Base-by-base conservation (phyloP, 2,329 filamentous ascomycete genomes). In the Lachnellula subtilissima region DNA sequence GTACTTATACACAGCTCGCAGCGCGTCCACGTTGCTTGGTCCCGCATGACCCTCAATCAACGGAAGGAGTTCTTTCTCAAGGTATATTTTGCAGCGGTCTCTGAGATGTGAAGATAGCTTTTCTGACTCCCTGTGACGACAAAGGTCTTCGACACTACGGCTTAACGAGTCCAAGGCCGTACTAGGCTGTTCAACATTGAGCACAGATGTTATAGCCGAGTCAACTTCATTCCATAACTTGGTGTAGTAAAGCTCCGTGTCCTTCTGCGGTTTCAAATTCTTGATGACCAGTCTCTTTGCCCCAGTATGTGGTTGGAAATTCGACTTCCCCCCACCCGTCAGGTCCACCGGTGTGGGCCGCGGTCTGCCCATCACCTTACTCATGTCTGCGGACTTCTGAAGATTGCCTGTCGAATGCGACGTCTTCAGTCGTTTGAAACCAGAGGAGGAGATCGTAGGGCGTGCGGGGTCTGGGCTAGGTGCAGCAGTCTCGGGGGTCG, bases 261-360 rank as follows among this genome's bases (percentile, higher is more conserved):
- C 83, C 77, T 52, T 74, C 67, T 40, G 73, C 70, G 56, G 80
- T 57, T 87, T 85, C 61, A 97, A 80, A 70, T 97, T 97, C 81
- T 96, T 96, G 66, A 99, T 89, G n/a, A 93, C 83, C 47, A 99
- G 81, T 73, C 88, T 92, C 77, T 88, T 92, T 19, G 90, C 86
- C 35, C 91, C 91, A 11, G 80, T 78, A 66, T 89, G 84, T 12
- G 90, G 86, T 64, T 87, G 88, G 68, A 92, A 89, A 45, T 65
- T 66, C 36, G 66, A 65, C 2, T 54, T 56, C 4, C 57, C 56
- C 4, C 57, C 56, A 11, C 61, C 54, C 14, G 64, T 66, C 50
- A 68, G 51, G 28, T 67, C 67, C 28, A 68, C 56, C 12, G 60
- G 55, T 23, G 52, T 62, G 19, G 62, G 50, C 15, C 56, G 58